Conservation (phyloP, 208 protist genomes). For the Leishmania guyanensis region DNA sequence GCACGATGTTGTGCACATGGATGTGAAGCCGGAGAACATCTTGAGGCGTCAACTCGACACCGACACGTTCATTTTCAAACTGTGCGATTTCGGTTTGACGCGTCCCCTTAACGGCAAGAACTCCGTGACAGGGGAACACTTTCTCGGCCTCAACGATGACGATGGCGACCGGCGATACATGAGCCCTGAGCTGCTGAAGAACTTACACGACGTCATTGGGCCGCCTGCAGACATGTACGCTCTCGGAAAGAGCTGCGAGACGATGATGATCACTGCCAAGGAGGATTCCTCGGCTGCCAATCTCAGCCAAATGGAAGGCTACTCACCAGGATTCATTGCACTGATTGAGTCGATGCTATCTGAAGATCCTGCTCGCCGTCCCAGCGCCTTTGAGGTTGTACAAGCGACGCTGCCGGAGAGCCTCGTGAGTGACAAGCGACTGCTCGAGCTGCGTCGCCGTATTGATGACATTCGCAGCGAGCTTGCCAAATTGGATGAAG, state of each 20-base stretch:
- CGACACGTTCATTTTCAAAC: constrained; percentile 66
- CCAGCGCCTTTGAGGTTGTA: constrained; percentile 49
- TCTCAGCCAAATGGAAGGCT: constrained; percentile 22
- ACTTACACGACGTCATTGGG: constrained; percentile 28
- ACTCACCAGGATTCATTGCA: constrained; percentile 32
- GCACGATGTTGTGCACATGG: constrained; percentile 78
- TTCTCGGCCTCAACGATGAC: constrained; percentile 76
- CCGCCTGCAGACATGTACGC: constrained; percentile 86
- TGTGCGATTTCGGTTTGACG: constrained; percentile 87
- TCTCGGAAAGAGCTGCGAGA: constrained; percentile 83
- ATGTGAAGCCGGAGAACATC: constrained; percentile 78
- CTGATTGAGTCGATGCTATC: constrained; percentile 48
- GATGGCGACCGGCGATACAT: constrained; percentile 88
- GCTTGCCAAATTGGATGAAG: constrained; percentile 6
- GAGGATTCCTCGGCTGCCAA: constrained; percentile 39
- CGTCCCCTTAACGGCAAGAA: constrained; percentile 34
- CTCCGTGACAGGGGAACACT: constrained; percentile 48
- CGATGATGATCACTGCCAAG: constrained; percentile 47
- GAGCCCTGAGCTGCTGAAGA: constrained; percentile 59
- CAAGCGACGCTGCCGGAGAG: constrained; percentile 29
- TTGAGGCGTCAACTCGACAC: constrained; percentile 21
- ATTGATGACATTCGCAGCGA: constrained; percentile 18
- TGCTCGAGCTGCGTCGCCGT: constrained; percentile 13
- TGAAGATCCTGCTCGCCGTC: constrained; percentile 35
- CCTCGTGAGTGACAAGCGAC: neutral